A percentile compares a stretch with the other conserved stretches of the same genome.
Conservation (phyloP, 2,329 filamentous ascomycete genomes). For the Colletotrichum nymphaeae region DNA sequence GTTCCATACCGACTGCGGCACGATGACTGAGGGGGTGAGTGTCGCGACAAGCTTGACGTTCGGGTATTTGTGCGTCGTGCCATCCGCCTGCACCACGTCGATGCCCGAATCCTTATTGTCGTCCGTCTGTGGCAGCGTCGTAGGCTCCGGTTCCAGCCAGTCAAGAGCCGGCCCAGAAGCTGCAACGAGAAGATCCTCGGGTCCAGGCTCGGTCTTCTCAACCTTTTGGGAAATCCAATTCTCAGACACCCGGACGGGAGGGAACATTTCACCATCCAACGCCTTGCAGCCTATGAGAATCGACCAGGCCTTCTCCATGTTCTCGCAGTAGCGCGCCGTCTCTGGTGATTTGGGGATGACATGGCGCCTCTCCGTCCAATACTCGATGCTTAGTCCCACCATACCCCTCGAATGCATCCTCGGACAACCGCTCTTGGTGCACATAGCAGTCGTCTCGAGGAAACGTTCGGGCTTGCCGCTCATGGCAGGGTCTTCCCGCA, state of each 20-base stretch:
- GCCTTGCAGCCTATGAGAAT: slow-evolving; percentile 74
- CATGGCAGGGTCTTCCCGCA: slow-evolving; percentile 61
- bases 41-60: slow-evolving; percentile 80
- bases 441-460: slow-evolving; percentile 70
- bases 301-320: slow-evolving; percentile 69
- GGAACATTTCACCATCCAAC: slow-evolving; percentile 56
- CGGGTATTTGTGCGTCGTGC: slow-evolving; percentile 66
- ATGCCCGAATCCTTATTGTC: slow-evolving; percentile 62
- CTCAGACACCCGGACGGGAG: slow-evolving; percentile 76
- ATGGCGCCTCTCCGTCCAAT: slow-evolving; percentile 76
- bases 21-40: slow-evolving; percentile 78
- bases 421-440: slow-evolving; percentile 76
- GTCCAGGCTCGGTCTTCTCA: slow-evolving; percentile 65
- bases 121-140: slow-evolving; percentile 62
- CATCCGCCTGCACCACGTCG: slow-evolving; percentile 61
- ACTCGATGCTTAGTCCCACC: slow-evolving; percentile 79
- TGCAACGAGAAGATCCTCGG: slow-evolving; percentile 52
- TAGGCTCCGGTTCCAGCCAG: slow-evolving; percentile 79
- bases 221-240: slow-evolving; percentile 78
- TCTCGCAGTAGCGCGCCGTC: slow-evolving; percentile 50
- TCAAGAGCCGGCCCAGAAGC: slow-evolving; percentile 62
- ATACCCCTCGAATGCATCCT: slow-evolving; percentile 75
- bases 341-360: slow-evolving; percentile 51
- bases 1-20: slow-evolving; percentile 73
- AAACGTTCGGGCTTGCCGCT: slow-evolving; percentile 58